These are phyloP conservation scores for Drosera spatulata DNA, from an alignment of 179 eudicot genomes.

Conservation along the genomic window DNA sequence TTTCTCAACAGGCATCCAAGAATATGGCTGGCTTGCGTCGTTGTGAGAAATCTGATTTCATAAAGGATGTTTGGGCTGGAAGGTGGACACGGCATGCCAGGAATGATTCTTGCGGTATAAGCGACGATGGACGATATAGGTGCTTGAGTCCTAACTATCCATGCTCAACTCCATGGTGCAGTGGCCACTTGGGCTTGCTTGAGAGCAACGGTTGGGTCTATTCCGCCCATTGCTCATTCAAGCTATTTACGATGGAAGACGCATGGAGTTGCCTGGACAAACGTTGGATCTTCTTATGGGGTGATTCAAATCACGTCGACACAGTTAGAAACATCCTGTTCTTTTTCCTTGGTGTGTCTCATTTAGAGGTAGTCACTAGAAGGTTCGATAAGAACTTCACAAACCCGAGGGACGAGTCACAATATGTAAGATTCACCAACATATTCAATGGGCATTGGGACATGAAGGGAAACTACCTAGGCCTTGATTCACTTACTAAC, in stretches of 20 bases:
- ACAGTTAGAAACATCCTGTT: conserved; percentile 61
- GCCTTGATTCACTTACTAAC: conserved; percentile 58
- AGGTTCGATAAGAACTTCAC: conserved; percentile 60
- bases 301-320: conserved; percentile 94
- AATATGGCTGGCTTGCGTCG: conserved; percentile 25
- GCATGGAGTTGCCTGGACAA: conserved; percentile 77
- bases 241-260: conserved; percentile 21
- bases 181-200: conserved; percentile 53
- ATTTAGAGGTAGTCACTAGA: conserved; percentile 40
- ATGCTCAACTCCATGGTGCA: conserved; percentile 73
- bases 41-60: conserved; percentile 47
- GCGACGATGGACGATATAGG: conserved; percentile 63
- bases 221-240: conserved; percentile 84
- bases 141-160: conserved; percentile 41
- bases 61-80: conserved; percentile 62
- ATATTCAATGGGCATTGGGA: conserved; percentile 81
- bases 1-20: conserved; percentile 16
- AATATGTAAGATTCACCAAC: conserved; percentile 61
- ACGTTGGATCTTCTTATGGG: conserved; percentile 91
- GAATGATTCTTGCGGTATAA: conserved; percentile 48
- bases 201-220: conserved; percentile 98
- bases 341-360: conserved; percentile 45
- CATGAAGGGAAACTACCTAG: conserved; percentile 48
- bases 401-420: conserved; percentile 45
- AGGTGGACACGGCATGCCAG: conserved; percentile 81